phyloP scores from a whole-genome alignment of 371 early-diverging fungal genomes.

The Mucor plumbeus region DNA sequence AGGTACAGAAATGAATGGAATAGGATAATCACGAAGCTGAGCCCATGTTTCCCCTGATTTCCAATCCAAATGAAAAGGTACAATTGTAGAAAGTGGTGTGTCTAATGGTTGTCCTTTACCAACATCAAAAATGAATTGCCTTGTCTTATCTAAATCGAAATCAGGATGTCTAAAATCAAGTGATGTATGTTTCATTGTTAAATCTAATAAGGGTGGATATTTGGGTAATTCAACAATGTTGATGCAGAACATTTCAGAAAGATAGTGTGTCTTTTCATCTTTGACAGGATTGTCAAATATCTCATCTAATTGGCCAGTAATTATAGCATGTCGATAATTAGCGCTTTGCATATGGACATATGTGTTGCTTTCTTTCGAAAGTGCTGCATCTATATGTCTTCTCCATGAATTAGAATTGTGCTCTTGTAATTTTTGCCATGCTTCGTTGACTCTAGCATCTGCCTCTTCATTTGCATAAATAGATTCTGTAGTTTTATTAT shows the following conservation, averaged over 20 bases:
- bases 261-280: background rate
- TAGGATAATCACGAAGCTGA: conserved; percentile 60
- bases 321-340: conserved; percentile 16
- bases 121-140: conserved; percentile 56
- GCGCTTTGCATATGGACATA: background rate
- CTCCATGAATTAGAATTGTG: conserved; percentile 39
- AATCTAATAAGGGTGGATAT: conserved; percentile 42
- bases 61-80: conserved; percentile 52
- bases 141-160: conserved; percentile 43
- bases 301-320: background rate
- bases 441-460: conserved; percentile 14
- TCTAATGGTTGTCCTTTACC: conserved; percentile 58
- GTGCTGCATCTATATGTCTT: conserved; percentile 45
- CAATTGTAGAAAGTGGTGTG: conserved; percentile 50
- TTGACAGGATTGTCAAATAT: conserved; percentile 9
- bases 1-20: conserved; percentile 59
- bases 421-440: conserved; percentile 10
- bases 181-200: conserved; percentile 29
- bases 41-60: conserved; percentile 40
- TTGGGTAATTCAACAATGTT: conserved; percentile 12
- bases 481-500: background rate
- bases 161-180: conserved; percentile 38
- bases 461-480: background rate
- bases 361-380: conserved; percentile 15
- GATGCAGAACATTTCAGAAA: conserved; percentile 14